Evolutionary conservation across 345 rosid species (phyloP).

Genomic region (Eucalyptus cladocalyx): DNA sequence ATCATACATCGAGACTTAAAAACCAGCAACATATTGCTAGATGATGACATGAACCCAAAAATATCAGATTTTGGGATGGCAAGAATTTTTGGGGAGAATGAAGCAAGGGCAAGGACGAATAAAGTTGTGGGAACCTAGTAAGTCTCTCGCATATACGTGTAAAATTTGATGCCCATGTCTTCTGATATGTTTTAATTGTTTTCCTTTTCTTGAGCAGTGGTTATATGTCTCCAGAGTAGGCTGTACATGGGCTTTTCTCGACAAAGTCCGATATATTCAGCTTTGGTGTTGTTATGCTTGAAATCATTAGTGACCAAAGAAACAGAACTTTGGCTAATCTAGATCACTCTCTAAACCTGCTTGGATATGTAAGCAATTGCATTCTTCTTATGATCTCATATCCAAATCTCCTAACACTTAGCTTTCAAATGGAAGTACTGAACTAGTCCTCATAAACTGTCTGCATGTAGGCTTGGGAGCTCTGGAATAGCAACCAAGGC

Average conservation of each 20-base stretch:
- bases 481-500: neutral
- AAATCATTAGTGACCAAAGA: slow-evolving; percentile 8
- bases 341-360: neutral
- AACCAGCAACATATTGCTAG: slow-evolving; percentile 7
- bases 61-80: slow-evolving; percentile 19
- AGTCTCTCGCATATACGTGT: neutral
- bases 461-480: slow-evolving; percentile 9
- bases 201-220: neutral
- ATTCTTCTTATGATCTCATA: neutral
- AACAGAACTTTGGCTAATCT: neutral
- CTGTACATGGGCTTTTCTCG: slow-evolving; percentile 2
- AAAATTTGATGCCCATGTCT: neutral
- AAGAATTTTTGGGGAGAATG: slow-evolving; percentile 4
- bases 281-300: slow-evolving; percentile 14
- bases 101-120: neutral
- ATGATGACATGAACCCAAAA: slow-evolving; percentile 8
- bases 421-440: neutral
- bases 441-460: neutral
- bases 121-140: slow-evolving; percentile 16
- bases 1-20: slow-evolving; percentile 14
- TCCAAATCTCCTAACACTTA: neutral
- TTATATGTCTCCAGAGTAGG: slow-evolving; percentile 19
- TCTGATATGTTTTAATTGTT: neutral
- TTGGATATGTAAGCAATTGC: neutral
- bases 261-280: slow-evolving; percentile 14